A percentile compares a stretch with the other conserved stretches of the same genome.
These are phyloP conservation scores for Colletotrichum aenigma DNA, from an alignment of 2,329 filamentous ascomycete genomes.

Conservation along the genomic window DNA sequence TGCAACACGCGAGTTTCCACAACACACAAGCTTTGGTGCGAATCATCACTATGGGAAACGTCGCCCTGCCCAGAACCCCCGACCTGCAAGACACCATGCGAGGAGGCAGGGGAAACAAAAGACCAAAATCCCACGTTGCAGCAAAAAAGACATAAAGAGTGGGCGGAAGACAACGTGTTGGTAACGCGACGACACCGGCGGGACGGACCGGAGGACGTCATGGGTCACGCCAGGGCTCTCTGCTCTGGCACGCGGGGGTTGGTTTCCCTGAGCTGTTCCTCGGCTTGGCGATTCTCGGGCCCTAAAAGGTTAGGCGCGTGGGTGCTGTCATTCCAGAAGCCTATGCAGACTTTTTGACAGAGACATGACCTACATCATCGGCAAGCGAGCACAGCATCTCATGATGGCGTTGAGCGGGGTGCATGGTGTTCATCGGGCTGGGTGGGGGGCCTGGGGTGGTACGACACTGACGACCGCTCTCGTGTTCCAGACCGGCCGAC, in stretches of 20 bases:
- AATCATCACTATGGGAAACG: not conserved
- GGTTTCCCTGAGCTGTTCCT: not conserved
- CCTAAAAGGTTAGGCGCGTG: not conserved
- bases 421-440: not conserved
- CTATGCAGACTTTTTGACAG: too few species aligned
- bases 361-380: not conserved
- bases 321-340: not conserved
- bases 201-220: conserved; percentile 4
- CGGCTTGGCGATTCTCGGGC: not conserved
- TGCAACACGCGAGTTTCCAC: not conserved
- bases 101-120: too few species aligned
- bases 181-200: not conserved
- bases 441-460: not conserved
- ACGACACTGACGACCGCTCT: not conserved
- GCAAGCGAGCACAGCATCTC: not conserved
- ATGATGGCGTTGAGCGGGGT: not conserved
- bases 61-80: not conserved
- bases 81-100: not conserved
- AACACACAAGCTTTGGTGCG: not conserved
- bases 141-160: not conserved
- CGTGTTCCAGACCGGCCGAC: not conserved
- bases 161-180: not conserved
- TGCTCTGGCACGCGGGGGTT: not conserved
- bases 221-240: conserved; percentile 9
- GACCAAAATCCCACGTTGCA: too few species aligned